Base-by-base conservation (phyloP, 169 alveolate genomes). In the Plasmodium chabaudi region DNA sequence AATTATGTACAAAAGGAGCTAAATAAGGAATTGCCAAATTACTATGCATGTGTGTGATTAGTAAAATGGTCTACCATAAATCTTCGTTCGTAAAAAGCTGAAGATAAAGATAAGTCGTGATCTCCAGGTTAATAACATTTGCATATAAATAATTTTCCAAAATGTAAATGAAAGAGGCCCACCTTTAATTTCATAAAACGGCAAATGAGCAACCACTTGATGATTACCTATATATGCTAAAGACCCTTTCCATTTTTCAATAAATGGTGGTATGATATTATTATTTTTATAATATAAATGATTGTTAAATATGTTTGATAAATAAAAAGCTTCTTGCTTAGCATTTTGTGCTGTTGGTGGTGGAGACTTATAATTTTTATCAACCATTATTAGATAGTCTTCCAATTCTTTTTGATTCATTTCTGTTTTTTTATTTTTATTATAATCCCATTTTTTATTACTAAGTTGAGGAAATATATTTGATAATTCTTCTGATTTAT, bases 281-380 rank as follows among this genome's bases (percentile, higher is more conserved):
- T 63, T 21, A 3, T 44, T 27, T 10, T 60, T 87, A 25, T 57
- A 17, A 10, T 25, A 13, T 59, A 87, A 10, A 47, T 23, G 47
- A n/a, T 61, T 67, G 59, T 93, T 93, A 64, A 93, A 93, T 17
- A 72, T 51, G 15, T 87, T 61, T 3, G 96, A 88, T 15, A 93
- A 70, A 71, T 92, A 93, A 19, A 72, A 39, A 19, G 94, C 94
- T 75, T 92, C 94, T 65, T 93, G 96, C 71, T 92, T 93, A 44
- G 96, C 96, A 87, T 93, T 93, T 47, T 93, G 96, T 23, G 96
- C 96, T 5, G 96, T 93, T 10, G 96, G 96, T 47, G 88, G 63
- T 5, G 96, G 96, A 1, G 95, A 60, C 17, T 61, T 57, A 64
- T 92, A 93, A 59, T 73, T 82, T 23, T 68, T 5, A 87, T 93